A percentile compares a stretch with the other conserved stretches of the same genome.
phyloP scores from a whole-genome alignment of 345 rosid species.

The Pistacia atlantica region DNA sequence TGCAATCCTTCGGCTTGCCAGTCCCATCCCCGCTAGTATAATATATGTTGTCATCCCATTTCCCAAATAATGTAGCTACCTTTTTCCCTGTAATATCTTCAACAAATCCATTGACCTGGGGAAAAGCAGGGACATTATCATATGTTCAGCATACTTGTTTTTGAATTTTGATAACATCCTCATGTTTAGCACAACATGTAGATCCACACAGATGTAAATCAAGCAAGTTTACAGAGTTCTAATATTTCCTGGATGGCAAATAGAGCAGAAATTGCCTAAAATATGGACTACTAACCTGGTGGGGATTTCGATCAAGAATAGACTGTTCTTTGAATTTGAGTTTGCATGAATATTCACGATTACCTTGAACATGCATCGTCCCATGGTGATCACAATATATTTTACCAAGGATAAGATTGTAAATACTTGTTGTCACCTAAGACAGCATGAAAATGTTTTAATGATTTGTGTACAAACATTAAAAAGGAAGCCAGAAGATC shows the following conservation, averaged over 20 bases:
- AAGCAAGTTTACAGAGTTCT: neutral
- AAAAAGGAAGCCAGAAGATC: conserved; percentile 20
- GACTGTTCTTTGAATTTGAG: conserved; percentile 94
- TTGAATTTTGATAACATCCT: conserved; percentile 5
- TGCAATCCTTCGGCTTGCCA: conserved; percentile 60
- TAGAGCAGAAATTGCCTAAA: neutral
- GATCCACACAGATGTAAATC: neutral
- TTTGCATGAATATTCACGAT: conserved; percentile 77
- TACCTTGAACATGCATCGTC: conserved; percentile 79
- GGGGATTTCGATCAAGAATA: conserved; percentile 91
- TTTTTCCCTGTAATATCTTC: conserved; percentile 70
- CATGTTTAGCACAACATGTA: neutral
- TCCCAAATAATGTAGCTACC: conserved; percentile 81
- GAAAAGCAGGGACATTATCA: conserved; percentile 5
- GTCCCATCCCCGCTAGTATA: conserved; percentile 55
- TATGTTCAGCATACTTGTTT: neutral
- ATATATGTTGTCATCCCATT: conserved; percentile 92
- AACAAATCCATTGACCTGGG: conserved; percentile 84
- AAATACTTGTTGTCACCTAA: conserved; percentile 89
- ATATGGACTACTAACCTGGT: conserved; percentile 55
- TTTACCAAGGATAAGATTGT: conserved; percentile 93
- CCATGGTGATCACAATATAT: conserved; percentile 95
- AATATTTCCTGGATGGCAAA: neutral
- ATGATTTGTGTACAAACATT: conserved; percentile 7
- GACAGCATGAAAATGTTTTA: conserved; percentile 21